Evolutionary conservation across 441 rosid genomes (phyloP).

Genomic region (Euphorbia corollata): DNA sequence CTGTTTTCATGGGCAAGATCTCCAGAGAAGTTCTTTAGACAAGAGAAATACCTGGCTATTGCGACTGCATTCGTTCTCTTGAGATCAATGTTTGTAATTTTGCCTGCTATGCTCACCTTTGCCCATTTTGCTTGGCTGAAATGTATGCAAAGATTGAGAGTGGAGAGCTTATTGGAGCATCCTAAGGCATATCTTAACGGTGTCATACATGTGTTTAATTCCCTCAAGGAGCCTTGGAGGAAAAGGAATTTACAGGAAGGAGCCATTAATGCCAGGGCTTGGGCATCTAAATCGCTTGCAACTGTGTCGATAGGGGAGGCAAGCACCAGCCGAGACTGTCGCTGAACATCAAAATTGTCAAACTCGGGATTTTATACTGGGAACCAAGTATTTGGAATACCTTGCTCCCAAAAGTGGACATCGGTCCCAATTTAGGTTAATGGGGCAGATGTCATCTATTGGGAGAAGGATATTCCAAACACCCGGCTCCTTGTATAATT

Average conservation of each 20-base stretch:
- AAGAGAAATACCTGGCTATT: constrained; percentile 71
- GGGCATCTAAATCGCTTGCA: constrained; percentile 93
- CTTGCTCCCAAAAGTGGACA: too few species aligned
- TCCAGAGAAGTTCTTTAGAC: constrained; percentile 72
- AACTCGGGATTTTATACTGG: too few species aligned
- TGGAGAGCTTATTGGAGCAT: constrained; percentile 55
- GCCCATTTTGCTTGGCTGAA: constrained; percentile 47
- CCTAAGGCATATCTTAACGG: constrained; percentile 50
- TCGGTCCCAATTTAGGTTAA: too few species aligned
- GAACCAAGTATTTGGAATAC: too few species aligned
- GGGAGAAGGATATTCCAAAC: too few species aligned
- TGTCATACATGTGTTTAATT: constrained; percentile 41
- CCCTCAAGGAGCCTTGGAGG: constrained; percentile 65
- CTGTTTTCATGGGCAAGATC: constrained; percentile 95
- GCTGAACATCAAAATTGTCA: constrained; percentile 17
- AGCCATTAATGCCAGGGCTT: constrained; percentile 78
- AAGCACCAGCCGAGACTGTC: constrained; percentile 46
- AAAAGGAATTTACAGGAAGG: constrained; percentile 80
- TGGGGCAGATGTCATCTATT: too few species aligned
- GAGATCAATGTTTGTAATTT: constrained; percentile 45
- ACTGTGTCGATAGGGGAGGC: constrained; percentile 82
- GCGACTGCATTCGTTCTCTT: constrained; percentile 61
- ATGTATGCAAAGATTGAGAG: constrained; percentile 39
- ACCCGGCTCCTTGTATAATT: too few species aligned
- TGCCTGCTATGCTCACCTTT: constrained; percentile 42